phyloP scores from a whole-genome alignment of 2,329 filamentous ascomycete species.

The Hypocreales sp. region DNA sequence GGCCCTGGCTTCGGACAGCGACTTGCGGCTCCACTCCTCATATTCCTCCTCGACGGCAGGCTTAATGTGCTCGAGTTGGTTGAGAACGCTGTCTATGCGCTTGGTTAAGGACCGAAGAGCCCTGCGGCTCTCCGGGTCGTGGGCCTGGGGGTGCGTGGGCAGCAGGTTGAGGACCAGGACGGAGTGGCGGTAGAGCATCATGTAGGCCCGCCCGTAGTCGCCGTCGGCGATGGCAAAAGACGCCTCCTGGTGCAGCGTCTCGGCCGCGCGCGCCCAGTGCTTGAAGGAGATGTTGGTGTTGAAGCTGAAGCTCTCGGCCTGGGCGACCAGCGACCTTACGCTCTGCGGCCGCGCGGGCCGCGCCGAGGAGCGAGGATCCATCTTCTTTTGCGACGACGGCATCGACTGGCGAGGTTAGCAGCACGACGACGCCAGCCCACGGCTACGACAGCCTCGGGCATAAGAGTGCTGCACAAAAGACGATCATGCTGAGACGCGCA shows the following conservation, averaged over 20 bases:
- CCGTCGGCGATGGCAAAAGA: slow-evolving; percentile 72
- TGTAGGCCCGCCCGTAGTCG: slow-evolving; percentile 76
- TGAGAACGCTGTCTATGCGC: slow-evolving; percentile 42
- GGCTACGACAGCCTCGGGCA: slow-evolving; percentile 1
- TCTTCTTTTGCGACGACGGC: slow-evolving; percentile 4
- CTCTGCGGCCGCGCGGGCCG: slow-evolving; percentile 40
- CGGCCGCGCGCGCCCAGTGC: slow-evolving; percentile 69
- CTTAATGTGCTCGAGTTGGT: slow-evolving; percentile 62
- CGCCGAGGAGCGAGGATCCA: slow-evolving; percentile 14
- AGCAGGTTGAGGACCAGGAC: slow-evolving; percentile 68
- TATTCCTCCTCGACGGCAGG: slow-evolving; percentile 60
- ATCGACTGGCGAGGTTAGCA: slow-evolving; percentile 1
- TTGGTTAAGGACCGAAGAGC: slow-evolving; percentile 38
- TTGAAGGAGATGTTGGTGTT: slow-evolving; percentile 61
- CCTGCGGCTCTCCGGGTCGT: slow-evolving; percentile 46
- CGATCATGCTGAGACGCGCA: slow-evolving; percentile 4
- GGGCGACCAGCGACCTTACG: slow-evolving; percentile 60
- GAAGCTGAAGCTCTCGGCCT: slow-evolving; percentile 70
- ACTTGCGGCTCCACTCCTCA: slow-evolving; percentile 47
- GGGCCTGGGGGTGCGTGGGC: slow-evolving; percentile 59
- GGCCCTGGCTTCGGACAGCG: slow-evolving; percentile 18
- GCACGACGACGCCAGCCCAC: slow-evolving; percentile 2
- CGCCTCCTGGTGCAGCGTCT: slow-evolving; percentile 70
- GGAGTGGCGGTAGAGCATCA: slow-evolving; percentile 82
- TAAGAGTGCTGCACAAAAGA: slow-evolving; percentile 1